These are phyloP conservation scores for Auricularia sp. DNA, from an alignment of 768 basidiomycete species.

Conservation along the genomic window DNA sequence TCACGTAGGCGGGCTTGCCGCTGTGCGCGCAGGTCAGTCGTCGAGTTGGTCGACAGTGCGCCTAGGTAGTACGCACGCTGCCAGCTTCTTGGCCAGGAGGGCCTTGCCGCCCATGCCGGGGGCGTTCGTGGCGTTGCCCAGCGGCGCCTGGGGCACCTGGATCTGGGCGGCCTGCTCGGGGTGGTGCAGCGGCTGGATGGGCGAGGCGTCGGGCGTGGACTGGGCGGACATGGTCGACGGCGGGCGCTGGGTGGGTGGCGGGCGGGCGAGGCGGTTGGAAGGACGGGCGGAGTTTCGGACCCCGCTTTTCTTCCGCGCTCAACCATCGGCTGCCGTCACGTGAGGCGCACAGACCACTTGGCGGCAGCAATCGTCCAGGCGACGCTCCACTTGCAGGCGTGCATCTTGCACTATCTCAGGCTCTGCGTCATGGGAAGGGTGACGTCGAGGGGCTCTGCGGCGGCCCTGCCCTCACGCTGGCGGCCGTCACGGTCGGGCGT, in stretches of 20 bases:
- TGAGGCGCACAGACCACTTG: background rate
- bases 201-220: constrained; percentile 57
- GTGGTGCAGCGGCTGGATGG: constrained; percentile 80
- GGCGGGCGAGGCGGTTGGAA: background rate
- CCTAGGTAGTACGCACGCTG: background rate
- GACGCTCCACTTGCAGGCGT: background rate
- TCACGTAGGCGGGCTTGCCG: constrained; percentile 82
- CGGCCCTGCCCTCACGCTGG: too few species aligned
- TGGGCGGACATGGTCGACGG: constrained; percentile 39
- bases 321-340: background rate
- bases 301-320: background rate
- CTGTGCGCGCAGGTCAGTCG: background rate
- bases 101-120: constrained; percentile 83
- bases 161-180: constrained; percentile 71
- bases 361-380: background rate
- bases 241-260: background rate
- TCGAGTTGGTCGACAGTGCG: background rate
- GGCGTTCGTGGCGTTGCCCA: constrained; percentile 52
- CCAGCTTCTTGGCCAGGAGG: constrained; percentile 86
- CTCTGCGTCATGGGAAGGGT: background rate
- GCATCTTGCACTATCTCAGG: background rate
- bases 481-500: too few species aligned
- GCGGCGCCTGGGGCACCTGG: constrained; percentile 67
- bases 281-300: background rate
- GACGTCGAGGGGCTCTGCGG: background rate